These are phyloP conservation scores for Lavandula angustifolia DNA, from an alignment of 257 asterid species.

Conservation along the genomic window DNA sequence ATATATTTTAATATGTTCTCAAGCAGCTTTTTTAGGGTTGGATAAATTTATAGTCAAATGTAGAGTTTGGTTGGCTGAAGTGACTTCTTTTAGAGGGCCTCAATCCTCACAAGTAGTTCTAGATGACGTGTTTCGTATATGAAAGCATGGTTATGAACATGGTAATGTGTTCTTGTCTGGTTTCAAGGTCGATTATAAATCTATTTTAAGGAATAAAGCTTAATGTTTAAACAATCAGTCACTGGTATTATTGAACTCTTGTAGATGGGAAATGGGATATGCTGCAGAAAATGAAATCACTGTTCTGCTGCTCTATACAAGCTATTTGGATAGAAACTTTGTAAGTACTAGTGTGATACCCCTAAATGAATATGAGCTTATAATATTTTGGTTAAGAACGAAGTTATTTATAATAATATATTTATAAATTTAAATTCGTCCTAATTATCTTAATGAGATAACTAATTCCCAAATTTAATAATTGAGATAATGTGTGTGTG, in stretches of 20 bases:
- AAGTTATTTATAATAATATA: too few species aligned
- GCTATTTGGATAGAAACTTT: slow-evolving; percentile 77
- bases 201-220: slow-evolving; percentile 1
- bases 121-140: slow-evolving; percentile 54
- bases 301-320: slow-evolving; percentile 52
- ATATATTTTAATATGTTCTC: slow-evolving; percentile 32
- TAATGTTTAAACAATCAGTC: slow-evolving; percentile 30
- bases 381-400: too few species aligned
- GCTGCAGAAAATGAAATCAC: slow-evolving; percentile 75
- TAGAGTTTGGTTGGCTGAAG: slow-evolving; percentile 60
- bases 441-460: too few species aligned
- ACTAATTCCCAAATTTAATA: too few species aligned
- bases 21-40: slow-evolving; percentile 91
- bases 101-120: slow-evolving; percentile 47
- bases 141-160: slow-evolving; percentile 68
- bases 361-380: too few species aligned
- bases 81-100: slow-evolving; percentile 45
- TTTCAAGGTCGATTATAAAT: slow-evolving; percentile 18
- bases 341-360: too few species aligned
- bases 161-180: slow-evolving; percentile 46
- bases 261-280: slow-evolving; percentile 67
- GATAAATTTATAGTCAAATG: slow-evolving; percentile 65
- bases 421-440: too few species aligned
- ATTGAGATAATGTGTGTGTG: too few species aligned
- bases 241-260: slow-evolving; percentile 47